A percentile compares a stretch with the other conserved stretches of the same genome.
Evolutionary conservation across 176 grass and related monocot species (phyloP).

Genomic region (Microstegium vimineum): DNA sequence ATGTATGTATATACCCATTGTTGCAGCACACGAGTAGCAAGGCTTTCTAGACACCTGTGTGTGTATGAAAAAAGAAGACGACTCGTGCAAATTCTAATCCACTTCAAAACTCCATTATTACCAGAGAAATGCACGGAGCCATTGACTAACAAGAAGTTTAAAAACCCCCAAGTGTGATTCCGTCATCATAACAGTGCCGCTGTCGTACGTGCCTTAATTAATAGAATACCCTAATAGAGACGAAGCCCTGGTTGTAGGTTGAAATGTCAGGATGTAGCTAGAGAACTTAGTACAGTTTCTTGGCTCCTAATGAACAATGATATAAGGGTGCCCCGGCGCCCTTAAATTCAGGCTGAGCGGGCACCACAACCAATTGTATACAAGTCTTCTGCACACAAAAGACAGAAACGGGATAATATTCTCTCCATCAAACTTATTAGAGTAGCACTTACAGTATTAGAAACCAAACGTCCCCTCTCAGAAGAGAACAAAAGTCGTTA

Average conservation of each 20-base stretch:
- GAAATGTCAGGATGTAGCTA: conserved; percentile 19
- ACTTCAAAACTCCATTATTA: background rate
- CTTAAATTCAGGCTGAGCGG: conserved; percentile 34
- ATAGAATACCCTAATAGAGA: background rate
- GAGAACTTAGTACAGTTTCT: conserved; percentile 10
- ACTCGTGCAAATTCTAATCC: background rate
- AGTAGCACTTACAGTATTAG: background rate
- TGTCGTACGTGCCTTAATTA: background rate
- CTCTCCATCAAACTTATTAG: background rate
- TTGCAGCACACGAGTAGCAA: background rate
- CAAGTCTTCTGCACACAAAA: background rate
- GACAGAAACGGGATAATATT: conserved; percentile 18
- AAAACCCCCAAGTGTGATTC: background rate
- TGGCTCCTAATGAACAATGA: background rate
- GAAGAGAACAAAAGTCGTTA: conserved; percentile 24
- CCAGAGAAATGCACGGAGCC: background rate
- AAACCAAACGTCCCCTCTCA: conserved; percentile 22
- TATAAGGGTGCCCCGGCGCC: background rate
- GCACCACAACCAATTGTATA: conserved; percentile 32
- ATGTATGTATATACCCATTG: background rate
- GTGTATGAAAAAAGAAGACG: background rate
- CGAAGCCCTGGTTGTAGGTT: background rate
- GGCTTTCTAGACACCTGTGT: background rate
- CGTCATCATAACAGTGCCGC: background rate
- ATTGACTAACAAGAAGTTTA: too few species aligned